A percentile compares a stretch with the other conserved stretches of the same genome.
phyloP scores from a whole-genome alignment of 129 eudicot genomes.

The Artemisia argyi region DNA sequence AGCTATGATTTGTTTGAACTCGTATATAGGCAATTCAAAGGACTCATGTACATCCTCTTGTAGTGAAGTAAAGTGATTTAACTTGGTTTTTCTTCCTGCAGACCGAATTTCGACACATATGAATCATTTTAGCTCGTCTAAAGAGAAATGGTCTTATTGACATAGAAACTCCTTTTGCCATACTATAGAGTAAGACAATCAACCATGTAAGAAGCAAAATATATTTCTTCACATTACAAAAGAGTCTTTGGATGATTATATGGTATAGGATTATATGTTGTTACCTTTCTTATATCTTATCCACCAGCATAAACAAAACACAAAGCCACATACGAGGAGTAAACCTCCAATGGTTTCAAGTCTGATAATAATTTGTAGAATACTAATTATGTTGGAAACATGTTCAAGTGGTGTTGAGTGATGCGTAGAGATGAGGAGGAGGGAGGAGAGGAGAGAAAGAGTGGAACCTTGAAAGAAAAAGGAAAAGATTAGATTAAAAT shows the following conservation, averaged over 20 bases:
- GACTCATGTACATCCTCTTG: neutral
- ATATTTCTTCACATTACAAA: neutral
- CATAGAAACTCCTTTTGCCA: neutral
- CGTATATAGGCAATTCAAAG: slow-evolving; percentile 7
- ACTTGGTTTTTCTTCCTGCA: neutral
- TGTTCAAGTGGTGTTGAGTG: too few species aligned
- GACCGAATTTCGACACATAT: neutral
- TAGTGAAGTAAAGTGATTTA: neutral
- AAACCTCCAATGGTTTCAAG: slow-evolving; percentile 22
- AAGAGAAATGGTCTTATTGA: neutral
- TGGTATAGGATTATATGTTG: neutral
- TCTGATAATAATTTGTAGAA: slow-evolving; percentile 11
- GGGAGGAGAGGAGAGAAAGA: too few species aligned
- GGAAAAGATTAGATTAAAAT: too few species aligned
- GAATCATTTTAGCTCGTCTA: neutral
- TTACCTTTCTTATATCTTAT: slow-evolving; percentile 21
- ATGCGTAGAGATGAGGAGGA: too few species aligned
- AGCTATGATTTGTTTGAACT: slow-evolving; percentile 23
- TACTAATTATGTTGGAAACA: too few species aligned
- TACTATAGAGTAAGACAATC: neutral
- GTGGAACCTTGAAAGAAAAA: too few species aligned
- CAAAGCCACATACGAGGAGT: slow-evolving; percentile 23
- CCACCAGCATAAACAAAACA: slow-evolving; percentile 7
- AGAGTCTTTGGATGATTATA: neutral
- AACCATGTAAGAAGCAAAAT: too few species aligned